Evolutionary conservation across 2,329 filamentous ascomycete species (phyloP).

Genomic region (Plenodomus biglobosus): DNA sequence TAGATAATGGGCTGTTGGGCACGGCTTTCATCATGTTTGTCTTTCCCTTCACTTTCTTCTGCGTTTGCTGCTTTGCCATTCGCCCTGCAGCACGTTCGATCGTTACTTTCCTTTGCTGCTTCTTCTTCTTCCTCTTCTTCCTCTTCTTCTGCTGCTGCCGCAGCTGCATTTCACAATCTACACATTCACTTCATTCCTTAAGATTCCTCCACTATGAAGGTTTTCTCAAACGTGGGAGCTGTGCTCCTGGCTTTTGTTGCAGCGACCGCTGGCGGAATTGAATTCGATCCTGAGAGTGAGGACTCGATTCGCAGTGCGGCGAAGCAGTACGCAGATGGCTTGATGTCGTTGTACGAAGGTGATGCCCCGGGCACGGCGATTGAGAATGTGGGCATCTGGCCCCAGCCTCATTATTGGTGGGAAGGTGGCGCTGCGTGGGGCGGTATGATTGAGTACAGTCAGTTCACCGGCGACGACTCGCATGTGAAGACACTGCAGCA

Average conservation of each 20-base stretch:
- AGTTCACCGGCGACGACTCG: constrained; percentile 49
- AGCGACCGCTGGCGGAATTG: constrained; percentile 30
- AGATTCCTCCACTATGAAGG: constrained; percentile 33
- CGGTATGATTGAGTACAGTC: constrained; percentile 49
- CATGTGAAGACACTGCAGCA: constrained; percentile 48
- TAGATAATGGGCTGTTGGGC: constrained; percentile 8
- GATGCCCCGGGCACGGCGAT: constrained; percentile 24
- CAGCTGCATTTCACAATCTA: constrained; percentile 2
- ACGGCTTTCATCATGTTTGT: constrained; percentile 20
- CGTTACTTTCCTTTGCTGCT: constrained; percentile 20
- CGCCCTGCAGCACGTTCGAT: constrained; percentile 25
- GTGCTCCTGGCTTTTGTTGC: constrained; percentile 38
- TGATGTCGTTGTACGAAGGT: constrained; percentile 42
- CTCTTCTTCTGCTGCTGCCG: constrained; percentile 10
- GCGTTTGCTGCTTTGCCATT: constrained; percentile 18
- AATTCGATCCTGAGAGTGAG: constrained; percentile 39
- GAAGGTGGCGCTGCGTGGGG: constrained; percentile 47
- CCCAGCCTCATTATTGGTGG: constrained; percentile 53
- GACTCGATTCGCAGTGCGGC: constrained; percentile 32
- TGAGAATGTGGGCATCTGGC: constrained; percentile 46
- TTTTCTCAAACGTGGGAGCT: constrained; percentile 36
- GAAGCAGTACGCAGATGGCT: constrained; percentile 34
- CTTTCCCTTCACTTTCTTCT: background rate
- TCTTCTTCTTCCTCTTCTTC: constrained; percentile 11
- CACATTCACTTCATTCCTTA: constrained; percentile 18